Evolutionary conservation across 1,284 basidiomycete genomes (phyloP), one percentile per base, ranked within the genome.

Genomic region (Leccinum subrobustum): DNA sequence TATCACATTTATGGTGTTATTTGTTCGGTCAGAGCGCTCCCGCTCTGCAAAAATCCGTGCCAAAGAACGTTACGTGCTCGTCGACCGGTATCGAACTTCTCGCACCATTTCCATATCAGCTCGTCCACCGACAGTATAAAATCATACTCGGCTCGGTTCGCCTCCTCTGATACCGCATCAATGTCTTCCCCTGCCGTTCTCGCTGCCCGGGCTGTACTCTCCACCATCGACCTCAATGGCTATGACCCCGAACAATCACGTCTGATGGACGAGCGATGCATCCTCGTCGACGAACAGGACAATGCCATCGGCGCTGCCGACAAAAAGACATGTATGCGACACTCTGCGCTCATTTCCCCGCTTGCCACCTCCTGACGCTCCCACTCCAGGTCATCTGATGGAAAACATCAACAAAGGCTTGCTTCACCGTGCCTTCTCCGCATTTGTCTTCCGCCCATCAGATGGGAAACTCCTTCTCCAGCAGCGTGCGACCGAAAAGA

Each of bases 211-310:
- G 81, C 85, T 54, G 78, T 81, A 55, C 83, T 92, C 64, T 83
- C 89, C 16, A 87, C 79, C 68, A 81, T 92, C 64, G 91, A 93
- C 73, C 77, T 93, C 53, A 83, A 81, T n/a, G 80, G 69, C 60
- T 93, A 93, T 81, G 92, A 93, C 69, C 79, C 87, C 3, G 89
- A 91, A 68, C 91, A 93, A 71, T 87, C 88, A 52, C 85, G 91
- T 63, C 82, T 99, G 63, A 99, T 99, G 97, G 94, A 97, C 68
- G 97, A 99, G 77, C 82, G 93, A 62, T 97, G 97, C 73, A 99
- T 99, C 73, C 84, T 99, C 50, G 92, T 98, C 35, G 92, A 96
- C 72, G 89, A 94, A 69, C 79, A 98, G 61, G 96, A 98, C 74
- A 83, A 83, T 57, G 87, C 90, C 3, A 90, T 96, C 62, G 96